phyloP scores from a whole-genome alignment of 169 alveolate genomes.

The Theileria sp. region DNA sequence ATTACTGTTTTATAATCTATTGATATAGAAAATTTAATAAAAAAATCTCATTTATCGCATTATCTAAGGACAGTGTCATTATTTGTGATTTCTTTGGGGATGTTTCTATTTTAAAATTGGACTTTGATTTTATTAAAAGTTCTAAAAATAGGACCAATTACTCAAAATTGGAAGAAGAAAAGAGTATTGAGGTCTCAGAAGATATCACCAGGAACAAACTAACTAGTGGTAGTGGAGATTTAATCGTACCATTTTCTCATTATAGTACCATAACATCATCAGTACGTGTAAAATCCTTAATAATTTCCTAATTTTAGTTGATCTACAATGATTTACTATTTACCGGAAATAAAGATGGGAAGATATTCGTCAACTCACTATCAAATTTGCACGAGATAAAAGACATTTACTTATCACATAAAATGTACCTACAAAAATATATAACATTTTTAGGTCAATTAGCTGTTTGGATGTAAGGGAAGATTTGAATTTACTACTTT shows the following conservation, averaged over 20 bases:
- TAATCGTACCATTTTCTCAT: constrained; percentile 19
- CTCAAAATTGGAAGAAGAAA: not conserved
- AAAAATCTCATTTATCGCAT: constrained; percentile 9
- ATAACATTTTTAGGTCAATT: constrained; percentile 1
- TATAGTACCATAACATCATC: constrained; percentile 33
- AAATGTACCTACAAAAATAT: constrained; percentile 7
- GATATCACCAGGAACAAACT: not conserved
- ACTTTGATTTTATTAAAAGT: not conserved
- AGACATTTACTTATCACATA: constrained; percentile 3
- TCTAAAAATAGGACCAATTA: not conserved
- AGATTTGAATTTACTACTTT: constrained; percentile 8
- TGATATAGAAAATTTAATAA: constrained; percentile 14
- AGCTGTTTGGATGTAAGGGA: not conserved
- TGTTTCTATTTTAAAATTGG: not conserved
- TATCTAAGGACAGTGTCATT: not conserved
- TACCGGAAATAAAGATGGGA: constrained; percentile 46
- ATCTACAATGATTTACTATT: not conserved
- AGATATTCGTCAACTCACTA: constrained; percentile 9
- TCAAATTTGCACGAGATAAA: constrained; percentile 19
- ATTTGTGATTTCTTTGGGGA: constrained; percentile 32
- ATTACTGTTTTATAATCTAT: not conserved
- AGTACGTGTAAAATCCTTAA: not conserved
- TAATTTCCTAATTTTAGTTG: not conserved
- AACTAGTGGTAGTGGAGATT: not conserved
- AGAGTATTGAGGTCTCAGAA: not conserved